A percentile compares a stretch with the other conserved stretches of the same genome.
These are phyloP conservation scores for Adiantum capillusveneris DNA, from an alignment of 75 land plant genomes.

Conservation along the genomic window DNA sequence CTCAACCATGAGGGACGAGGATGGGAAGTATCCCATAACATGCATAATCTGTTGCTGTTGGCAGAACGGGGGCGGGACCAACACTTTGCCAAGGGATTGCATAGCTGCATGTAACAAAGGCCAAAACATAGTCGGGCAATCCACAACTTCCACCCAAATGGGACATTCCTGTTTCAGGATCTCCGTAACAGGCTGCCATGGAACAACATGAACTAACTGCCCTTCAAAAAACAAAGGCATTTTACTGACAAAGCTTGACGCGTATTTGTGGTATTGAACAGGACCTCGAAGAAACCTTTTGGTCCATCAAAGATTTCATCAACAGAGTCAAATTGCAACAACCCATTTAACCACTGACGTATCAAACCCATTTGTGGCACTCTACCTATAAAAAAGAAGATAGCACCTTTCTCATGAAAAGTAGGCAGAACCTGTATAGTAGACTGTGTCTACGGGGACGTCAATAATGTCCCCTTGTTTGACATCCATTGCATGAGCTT, in stretches of 20 bases:
- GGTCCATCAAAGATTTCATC: neutral
- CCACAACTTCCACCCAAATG: neutral
- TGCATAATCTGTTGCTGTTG: neutral
- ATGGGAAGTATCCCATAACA: neutral
- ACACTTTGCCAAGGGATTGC: neutral
- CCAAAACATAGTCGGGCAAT: neutral
- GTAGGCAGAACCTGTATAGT: too few species aligned
- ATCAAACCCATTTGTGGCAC: too few species aligned
- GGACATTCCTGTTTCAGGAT: neutral
- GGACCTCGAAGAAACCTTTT: too few species aligned
- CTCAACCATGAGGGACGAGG: too few species aligned
- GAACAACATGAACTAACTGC: neutral
- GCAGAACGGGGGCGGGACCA: neutral
- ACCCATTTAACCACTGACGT: too few species aligned
- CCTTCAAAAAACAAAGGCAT: neutral
- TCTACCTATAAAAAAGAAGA: too few species aligned
- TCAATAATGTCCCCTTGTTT: too few species aligned
- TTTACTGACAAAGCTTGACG: neutral
- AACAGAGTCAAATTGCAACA: too few species aligned
- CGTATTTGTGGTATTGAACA: too few species aligned
- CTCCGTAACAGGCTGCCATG: neutral
- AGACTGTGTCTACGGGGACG: too few species aligned
- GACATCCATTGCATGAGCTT: too few species aligned
- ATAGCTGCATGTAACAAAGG: neutral
- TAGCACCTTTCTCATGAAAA: too few species aligned